Evolutionary conservation across 2,329 filamentous ascomycete species (phyloP).

Genomic region (Hymenoscyphus infarciens): DNA sequence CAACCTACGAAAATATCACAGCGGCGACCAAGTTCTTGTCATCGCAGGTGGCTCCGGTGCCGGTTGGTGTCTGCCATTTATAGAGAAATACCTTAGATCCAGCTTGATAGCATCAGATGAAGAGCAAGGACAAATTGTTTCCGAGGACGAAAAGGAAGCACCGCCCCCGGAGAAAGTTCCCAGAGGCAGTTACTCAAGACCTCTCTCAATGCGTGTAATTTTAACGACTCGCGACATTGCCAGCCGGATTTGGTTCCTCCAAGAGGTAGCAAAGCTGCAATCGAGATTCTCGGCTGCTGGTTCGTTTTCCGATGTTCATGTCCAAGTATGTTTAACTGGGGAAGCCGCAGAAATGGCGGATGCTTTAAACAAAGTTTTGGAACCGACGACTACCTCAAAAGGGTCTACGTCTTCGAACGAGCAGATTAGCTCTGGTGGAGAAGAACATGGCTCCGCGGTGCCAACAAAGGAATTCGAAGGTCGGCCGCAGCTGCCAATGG

Average conservation of each 20-base stretch:
- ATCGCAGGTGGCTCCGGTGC: slow-evolving; percentile 18
- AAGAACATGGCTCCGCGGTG: background rate
- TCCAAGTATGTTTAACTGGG: background rate
- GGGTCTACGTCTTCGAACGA: background rate
- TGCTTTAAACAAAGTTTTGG: background rate
- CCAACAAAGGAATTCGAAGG: background rate
- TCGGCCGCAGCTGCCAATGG: background rate
- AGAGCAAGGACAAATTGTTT: background rate
- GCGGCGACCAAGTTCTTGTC: slow-evolving; percentile 12
- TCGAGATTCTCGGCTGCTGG: background rate
- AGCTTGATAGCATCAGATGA: background rate
- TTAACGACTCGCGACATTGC: background rate
- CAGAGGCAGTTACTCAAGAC: background rate
- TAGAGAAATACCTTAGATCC: slow-evolving; percentile 8
- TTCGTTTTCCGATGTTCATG: background rate
- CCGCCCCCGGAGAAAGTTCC: background rate
- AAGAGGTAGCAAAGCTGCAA: background rate
- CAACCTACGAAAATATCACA: slow-evolving; percentile 4
- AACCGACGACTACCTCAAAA: background rate
- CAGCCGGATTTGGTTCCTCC: background rate
- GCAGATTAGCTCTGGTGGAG: background rate
- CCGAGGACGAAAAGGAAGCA: background rate
- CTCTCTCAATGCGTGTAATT: background rate
- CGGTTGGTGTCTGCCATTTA: slow-evolving; percentile 15
- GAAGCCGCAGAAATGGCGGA: background rate